Conservation (phyloP, 1,284 basidiomycete genomes). For the Agaricales sp. region DNA sequence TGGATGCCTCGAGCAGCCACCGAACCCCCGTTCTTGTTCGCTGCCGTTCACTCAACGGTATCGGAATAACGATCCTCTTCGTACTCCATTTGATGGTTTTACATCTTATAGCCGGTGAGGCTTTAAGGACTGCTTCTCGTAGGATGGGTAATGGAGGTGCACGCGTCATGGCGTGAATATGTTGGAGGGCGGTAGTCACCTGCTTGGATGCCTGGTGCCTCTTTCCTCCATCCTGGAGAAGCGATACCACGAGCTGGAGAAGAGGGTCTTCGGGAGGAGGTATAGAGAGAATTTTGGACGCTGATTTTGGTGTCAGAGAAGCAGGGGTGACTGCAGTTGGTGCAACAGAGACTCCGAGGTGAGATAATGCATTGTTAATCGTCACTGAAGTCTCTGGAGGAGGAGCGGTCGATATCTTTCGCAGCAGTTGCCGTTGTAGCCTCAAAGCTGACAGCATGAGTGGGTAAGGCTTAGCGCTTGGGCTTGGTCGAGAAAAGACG, state of each 20-base stretch:
- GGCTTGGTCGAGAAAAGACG: too few species aligned
- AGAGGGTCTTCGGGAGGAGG: slow-evolving; percentile 73
- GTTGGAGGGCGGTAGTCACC: slow-evolving; percentile 52
- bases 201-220: slow-evolving; percentile 53
- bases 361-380: slow-evolving; percentile 1
- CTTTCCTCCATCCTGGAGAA: slow-evolving; percentile 58
- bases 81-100: slow-evolving; percentile 33
- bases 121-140: slow-evolving; percentile 53
- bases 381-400: not conserved
- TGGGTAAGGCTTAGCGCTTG: too few species aligned
- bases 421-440: too few species aligned
- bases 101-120: slow-evolving; percentile 56
- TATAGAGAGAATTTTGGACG: slow-evolving; percentile 33
- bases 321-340: slow-evolving; percentile 4
- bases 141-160: slow-evolving; percentile 70
- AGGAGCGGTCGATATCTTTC: too few species aligned
- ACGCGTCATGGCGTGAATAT: slow-evolving; percentile 67
- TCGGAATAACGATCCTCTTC: slow-evolving; percentile 54
- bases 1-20: slow-evolving; percentile 56
- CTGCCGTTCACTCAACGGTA: slow-evolving; percentile 71
- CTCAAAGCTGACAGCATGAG: too few species aligned
- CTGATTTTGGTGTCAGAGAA: slow-evolving; percentile 5
- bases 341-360: slow-evolving; percentile 8
- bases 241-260: slow-evolving; percentile 60
- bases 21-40: slow-evolving; percentile 54